Evolutionary conservation across 768 basidiomycete genomes (phyloP), one percentile per base, ranked within the genome.

Genomic region (Rubroboletus satanas): DNA sequence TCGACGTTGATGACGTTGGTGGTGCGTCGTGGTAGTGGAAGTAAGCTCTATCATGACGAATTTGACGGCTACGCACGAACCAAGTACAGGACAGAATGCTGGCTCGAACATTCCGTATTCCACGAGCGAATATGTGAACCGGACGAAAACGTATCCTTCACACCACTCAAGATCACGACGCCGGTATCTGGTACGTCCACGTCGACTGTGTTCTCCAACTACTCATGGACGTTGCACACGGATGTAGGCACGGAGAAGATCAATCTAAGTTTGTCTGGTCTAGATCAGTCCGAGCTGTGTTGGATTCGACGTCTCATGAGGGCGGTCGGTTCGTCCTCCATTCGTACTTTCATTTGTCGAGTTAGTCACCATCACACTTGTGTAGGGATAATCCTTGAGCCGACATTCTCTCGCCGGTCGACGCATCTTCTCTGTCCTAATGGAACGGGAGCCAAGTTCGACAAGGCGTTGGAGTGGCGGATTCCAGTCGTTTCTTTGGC

Each of bases 51-150:
- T 59, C 72, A 70, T 3, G 77, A 79, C 32, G 88, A 90, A 64
- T 64, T 69, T 6, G 82, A 84, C 50, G 69, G 73, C 7, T 11
- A 35, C 1, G 62, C 76, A 58, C 77, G 80, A 44, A 51, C 60
- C 4, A 85, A 83, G 60, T 91, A 84, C 63, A 82, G 93, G 42
- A 96, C 94, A 0, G 94, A 97, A 69, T 95, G 91, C 66, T 98
- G 94, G 94, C 76, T 98, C 1, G 94, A 98, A 68, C 81, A 81
- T 42, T 96, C 90, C 62, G 79, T 93, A 14, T 86, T 82, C 51
- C 83, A 86, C 54, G 87, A 90, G 43, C 78, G 80, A n/a, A 72
- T 96, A 48, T 86, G 88, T 63, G 67, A 73, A 17, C 75, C 82
- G 0, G 80, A 84, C 1, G 87, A 88, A 41, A 84, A 92, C 58